phyloP scores from a whole-genome alignment of 225 moss, liverwort and hornwort genomes.

The Thuidium tamariscinum region DNA sequence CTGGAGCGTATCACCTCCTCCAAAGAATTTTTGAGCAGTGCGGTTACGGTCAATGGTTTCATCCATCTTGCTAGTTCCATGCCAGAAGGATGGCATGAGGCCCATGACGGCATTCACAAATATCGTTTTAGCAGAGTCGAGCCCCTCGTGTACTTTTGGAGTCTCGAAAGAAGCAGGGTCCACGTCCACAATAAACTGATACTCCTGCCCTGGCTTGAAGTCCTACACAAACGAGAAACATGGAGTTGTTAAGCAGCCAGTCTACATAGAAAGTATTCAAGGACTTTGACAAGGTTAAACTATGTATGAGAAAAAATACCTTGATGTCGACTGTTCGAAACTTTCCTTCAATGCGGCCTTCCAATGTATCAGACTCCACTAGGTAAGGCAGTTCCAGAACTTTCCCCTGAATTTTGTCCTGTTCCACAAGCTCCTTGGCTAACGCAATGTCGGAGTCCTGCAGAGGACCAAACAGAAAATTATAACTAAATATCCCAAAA shows the following conservation, averaged over 20 bases:
- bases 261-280: not conserved
- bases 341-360: conserved; percentile 63
- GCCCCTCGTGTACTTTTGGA: conserved; percentile 22
- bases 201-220: conserved; percentile 57
- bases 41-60: conserved; percentile 73
- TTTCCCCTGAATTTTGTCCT: conserved; percentile 56
- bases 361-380: conserved; percentile 69
- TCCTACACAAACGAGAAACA: conserved; percentile 29
- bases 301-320: conserved; percentile 13
- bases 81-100: conserved; percentile 75
- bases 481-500: not conserved
- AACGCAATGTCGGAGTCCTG: conserved; percentile 74
- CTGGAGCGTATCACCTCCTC: conserved; percentile 85
- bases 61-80: conserved; percentile 86
- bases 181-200: conserved; percentile 69
- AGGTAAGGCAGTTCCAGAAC: conserved; percentile 57
- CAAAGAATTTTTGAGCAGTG: conserved; percentile 70
- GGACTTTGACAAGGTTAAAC: not conserved
- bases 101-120: conserved; percentile 92
- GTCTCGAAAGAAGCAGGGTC: conserved; percentile 60
- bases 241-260: not conserved
- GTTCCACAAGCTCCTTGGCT: conserved; percentile 78
- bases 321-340: conserved; percentile 60
- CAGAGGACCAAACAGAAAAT: not conserved
- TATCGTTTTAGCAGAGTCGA: conserved; percentile 56